These are phyloP conservation scores for Cryptococcus amylolentus DNA, from an alignment of 1,284 basidiomycete species.

Conservation along the genomic window DNA sequence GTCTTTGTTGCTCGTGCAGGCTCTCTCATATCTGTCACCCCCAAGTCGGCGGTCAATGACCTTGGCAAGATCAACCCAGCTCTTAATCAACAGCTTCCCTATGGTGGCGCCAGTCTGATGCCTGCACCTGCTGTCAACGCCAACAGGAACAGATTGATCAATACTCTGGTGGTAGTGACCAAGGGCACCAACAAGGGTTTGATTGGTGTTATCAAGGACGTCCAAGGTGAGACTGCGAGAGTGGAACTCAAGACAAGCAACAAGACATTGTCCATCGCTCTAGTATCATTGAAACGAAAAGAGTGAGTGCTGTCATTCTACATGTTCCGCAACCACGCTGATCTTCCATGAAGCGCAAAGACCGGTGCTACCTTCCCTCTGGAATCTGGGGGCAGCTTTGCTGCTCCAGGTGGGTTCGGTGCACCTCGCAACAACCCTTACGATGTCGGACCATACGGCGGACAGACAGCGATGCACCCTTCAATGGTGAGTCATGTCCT, in stretches of 20 bases:
- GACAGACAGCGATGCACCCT: slow-evolving; percentile 5
- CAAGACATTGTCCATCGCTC: slow-evolving; percentile 82
- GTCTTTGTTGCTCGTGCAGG: slow-evolving; percentile 78
- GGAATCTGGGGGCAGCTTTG: slow-evolving; percentile 21
- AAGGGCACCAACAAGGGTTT: slow-evolving; percentile 91
- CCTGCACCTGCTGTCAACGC: slow-evolving; percentile 62
- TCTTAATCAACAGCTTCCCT: slow-evolving; percentile 50
- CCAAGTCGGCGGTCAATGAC: slow-evolving; percentile 68
- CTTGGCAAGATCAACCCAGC: slow-evolving; percentile 96
- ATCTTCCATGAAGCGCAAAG: slow-evolving; percentile 50
- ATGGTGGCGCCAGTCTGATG: slow-evolving; percentile 53
- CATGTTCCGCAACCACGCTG: slow-evolving; percentile 5
- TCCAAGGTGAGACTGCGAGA: slow-evolving; percentile 79
- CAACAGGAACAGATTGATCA: slow-evolving; percentile 75
- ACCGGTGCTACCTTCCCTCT: slow-evolving; percentile 49
- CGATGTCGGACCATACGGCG: slow-evolving; percentile 40
- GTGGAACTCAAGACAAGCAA: slow-evolving; percentile 90
- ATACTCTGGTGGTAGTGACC: slow-evolving; percentile 72
- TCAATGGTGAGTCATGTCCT: slow-evolving; percentile 3
- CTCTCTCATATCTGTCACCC: slow-evolving; percentile 74
- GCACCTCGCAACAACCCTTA: slow-evolving; percentile 54
- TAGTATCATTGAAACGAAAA: slow-evolving; percentile 72
- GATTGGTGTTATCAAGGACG: slow-evolving; percentile 90
- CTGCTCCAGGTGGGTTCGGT: slow-evolving; percentile 31
- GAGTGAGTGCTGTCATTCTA: slow-evolving; percentile 58